Base-by-base conservation (phyloP, 2,329 filamentous ascomycete genomes). In the Byssoonygena ceratinophila region DNA sequence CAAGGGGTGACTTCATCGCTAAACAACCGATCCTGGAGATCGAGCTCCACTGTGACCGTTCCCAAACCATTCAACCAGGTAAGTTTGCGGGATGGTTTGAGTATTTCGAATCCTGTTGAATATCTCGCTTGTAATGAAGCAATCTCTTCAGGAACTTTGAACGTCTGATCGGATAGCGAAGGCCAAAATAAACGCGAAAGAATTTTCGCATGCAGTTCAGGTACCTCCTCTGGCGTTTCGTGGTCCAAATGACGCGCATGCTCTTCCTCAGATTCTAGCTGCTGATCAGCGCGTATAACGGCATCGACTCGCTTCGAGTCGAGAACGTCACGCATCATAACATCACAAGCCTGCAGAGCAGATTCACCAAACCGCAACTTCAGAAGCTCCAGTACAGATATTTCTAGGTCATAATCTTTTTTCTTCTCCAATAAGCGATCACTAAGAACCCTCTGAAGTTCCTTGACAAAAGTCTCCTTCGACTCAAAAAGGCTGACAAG, bases 121-220 rank as follows among this genome's bases (percentile, higher is more conserved):
- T 95, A 97, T 45, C 72, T 75, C 46, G 77, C 71, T 65, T 94
- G 87, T 27, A 86, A 71, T 3, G 76, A 68, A 4, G 65, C 59
- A 18, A 77, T 72, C 47, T 70, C 66, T 1, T 64, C 57, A 1
- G 74, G 74, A 1, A 75, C 65, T 34, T 65, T 67, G 64, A 76
- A 76, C 31, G 66, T 61, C 54, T 71, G 72, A n/a, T 71, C 69
- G 46, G 85, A 80, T 20, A 95, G 74, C 8, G 82, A 78, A 0
- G 92, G 92, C 92, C 92, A 98, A 74, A 94, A 98, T 56, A 95
- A 82, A 20, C 89, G 81, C 0, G 90, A 96, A 4, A 97, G 74
- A 48, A 97, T 91, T 64, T 92, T 90, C 27, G 88, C 82, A 60
- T 90, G 84, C 50, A 87, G 80, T 12, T 76, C 68, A 1, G 73